Conservation (phyloP, 768 basidiomycete species). For the Coprinopsis cinerea region DNA sequence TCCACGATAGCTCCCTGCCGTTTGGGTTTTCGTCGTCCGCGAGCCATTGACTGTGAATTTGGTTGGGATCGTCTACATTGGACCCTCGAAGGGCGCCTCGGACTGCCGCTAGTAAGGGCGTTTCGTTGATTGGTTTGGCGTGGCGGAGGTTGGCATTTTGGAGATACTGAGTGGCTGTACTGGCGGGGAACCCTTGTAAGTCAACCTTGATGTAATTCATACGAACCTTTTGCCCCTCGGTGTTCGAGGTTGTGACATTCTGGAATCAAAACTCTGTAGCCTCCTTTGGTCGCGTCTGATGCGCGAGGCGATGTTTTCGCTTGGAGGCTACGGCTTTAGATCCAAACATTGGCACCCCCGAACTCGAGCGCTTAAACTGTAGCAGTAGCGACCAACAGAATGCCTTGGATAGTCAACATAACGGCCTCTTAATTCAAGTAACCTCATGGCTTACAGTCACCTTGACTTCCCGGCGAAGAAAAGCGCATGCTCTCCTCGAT, state of each 20-base stretch:
- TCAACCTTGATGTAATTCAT: constrained; percentile 28
- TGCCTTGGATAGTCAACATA: too few species aligned
- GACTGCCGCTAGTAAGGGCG: constrained; percentile 49
- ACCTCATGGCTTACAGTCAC: too few species aligned
- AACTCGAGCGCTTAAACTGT: too few species aligned
- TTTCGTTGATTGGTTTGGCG: constrained; percentile 22
- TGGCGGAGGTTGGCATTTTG: constrained; percentile 21
- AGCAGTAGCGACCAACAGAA: too few species aligned
- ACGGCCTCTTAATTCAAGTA: too few species aligned
- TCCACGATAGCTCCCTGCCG: constrained; percentile 70
- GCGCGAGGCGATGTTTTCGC: neutral
- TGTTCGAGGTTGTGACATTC: neutral
- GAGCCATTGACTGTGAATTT: constrained; percentile 38
- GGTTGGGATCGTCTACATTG: constrained; percentile 33
- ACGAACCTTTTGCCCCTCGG: neutral
- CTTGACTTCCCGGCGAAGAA: too few species aligned
- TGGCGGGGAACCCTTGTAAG: constrained; percentile 35
- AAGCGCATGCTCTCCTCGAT: too few species aligned
- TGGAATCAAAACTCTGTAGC: neutral
- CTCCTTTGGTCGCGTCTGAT: neutral
- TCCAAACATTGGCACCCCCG: neutral
- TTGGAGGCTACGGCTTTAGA: neutral
- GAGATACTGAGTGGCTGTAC: constrained; percentile 40
- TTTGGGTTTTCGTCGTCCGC: constrained; percentile 32
- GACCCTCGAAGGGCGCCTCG: constrained; percentile 54